phyloP scores from a whole-genome alignment of 306 rosid genomes.

The Sicyos edulis region DNA sequence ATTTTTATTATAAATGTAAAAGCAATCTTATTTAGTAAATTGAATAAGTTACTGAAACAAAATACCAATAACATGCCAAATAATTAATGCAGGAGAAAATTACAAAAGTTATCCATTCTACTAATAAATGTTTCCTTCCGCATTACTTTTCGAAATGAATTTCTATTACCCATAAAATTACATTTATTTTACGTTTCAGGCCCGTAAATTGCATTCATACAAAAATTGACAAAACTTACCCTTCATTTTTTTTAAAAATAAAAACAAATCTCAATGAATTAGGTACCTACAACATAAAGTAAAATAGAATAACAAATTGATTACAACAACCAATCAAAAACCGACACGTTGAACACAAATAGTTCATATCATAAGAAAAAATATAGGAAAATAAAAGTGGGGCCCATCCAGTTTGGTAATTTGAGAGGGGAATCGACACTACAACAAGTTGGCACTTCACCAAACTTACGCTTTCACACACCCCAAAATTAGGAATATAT shows the following conservation, averaged over 20 bases:
- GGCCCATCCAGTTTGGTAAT: constrained; percentile 14
- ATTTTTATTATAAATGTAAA: no score
- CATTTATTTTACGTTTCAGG: not conserved
- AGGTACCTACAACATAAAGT: no score
- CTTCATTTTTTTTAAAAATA: no score
- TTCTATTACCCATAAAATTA: not conserved
- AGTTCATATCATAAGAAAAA: not conserved
- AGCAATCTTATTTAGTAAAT: not conserved
- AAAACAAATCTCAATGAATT: not conserved
- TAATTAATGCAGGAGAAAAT: not conserved
- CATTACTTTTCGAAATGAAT: not conserved
- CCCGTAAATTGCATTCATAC: not conserved
- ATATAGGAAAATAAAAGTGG: not conserved
- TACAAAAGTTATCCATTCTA: not conserved
- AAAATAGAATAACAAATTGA: no score
- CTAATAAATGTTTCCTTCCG: not conserved
- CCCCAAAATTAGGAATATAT: constrained; percentile 20
- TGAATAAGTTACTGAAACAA: not conserved
- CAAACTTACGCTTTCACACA: constrained; percentile 47
- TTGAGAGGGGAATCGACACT: constrained; percentile 16
- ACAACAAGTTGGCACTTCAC: constrained; percentile 22
- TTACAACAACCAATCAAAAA: not conserved
- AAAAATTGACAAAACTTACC: no score
- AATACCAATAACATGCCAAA: not conserved
- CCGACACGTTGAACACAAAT: constrained; percentile 4